A percentile compares a stretch with the other conserved stretches of the same genome.
These are phyloP conservation scores for Paspalum vaginatum DNA, from an alignment of 176 grass and related monocot species.

Conservation along the genomic window DNA sequence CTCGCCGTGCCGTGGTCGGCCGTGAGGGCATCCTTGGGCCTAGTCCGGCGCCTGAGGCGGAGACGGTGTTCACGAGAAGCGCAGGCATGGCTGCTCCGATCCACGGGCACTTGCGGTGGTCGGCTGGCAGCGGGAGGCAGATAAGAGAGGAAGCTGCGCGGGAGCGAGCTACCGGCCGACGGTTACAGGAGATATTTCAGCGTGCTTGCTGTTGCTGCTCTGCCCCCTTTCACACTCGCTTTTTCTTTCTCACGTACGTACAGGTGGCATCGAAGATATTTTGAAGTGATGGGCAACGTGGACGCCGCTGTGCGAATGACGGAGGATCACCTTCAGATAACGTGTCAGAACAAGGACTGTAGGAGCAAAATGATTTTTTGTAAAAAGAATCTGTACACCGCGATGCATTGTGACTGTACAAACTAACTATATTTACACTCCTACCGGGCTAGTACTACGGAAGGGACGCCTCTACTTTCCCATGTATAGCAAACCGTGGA, in stretches of 20 bases:
- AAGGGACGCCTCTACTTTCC: background rate
- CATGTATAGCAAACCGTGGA: conserved; percentile 19
- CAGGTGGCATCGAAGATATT: conserved; percentile 40
- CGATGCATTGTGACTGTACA: conserved; percentile 35
- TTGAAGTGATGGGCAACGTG: conserved; percentile 2
- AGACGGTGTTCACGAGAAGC: conserved; percentile 48
- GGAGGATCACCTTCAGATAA: background rate
- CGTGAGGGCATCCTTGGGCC: background rate
- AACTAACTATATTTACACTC: conserved; percentile 40
- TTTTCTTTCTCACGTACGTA: background rate
- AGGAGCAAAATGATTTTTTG: background rate
- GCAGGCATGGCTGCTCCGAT: conserved; percentile 44
- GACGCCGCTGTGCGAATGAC: background rate
- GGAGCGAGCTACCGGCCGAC: background rate
- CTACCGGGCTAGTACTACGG: background rate
- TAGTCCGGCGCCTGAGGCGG: conserved; percentile 13
- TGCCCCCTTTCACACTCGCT: background rate
- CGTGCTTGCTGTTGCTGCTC: background rate
- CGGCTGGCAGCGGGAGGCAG: background rate
- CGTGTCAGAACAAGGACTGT: background rate
- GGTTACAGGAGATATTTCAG: conserved; percentile 11
- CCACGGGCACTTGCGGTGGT: background rate
- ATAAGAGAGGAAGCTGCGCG: background rate
- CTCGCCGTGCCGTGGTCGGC: background rate
- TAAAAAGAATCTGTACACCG: conserved; percentile 28